These are phyloP conservation scores for Helotiales sp. DNA, from an alignment of 2,329 filamentous ascomycete genomes.

Conservation along the genomic window DNA sequence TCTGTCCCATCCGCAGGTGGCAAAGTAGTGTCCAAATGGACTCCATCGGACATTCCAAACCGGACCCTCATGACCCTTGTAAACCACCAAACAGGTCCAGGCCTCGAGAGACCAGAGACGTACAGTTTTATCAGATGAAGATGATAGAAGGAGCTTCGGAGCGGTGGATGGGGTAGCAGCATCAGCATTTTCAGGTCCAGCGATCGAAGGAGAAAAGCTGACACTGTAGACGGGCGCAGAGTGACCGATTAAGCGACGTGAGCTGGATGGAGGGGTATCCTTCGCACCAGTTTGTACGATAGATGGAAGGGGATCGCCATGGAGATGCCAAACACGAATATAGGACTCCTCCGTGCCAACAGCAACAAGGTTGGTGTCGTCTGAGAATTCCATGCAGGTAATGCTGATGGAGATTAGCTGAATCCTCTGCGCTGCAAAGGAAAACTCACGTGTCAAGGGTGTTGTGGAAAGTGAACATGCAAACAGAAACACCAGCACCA, in stretches of 20 bases:
- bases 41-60: constrained; percentile 90
- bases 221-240: constrained; percentile 88
- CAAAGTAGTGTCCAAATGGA: constrained; percentile 94
- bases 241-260: constrained; percentile 82
- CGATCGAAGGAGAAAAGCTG: constrained; percentile 69
- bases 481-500: constrained; percentile 82
- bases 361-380: constrained; percentile 85
- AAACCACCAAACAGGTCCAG: constrained; percentile 91
- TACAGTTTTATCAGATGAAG: constrained; percentile 84
- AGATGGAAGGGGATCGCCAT: constrained; percentile 79
- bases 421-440: background rate
- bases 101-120: constrained; percentile 92
- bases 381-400: constrained; percentile 94
- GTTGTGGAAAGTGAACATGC: constrained; percentile 99
- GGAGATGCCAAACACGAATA: constrained; percentile 90
- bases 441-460: constrained; percentile 80
- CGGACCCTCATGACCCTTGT: constrained; percentile 89
- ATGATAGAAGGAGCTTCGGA: constrained; percentile 82
- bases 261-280: constrained; percentile 71
- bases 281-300: constrained; percentile 64
- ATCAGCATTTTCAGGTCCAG: constrained; percentile 36
- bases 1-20: constrained; percentile 85
- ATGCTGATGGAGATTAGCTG: constrained; percentile 58
- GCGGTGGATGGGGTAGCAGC: constrained; percentile 50
- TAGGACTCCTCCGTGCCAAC: constrained; percentile 93